Evolutionary conservation across 208 protist genomes (phyloP).

Genomic region (Borovskyia barvae): DNA sequence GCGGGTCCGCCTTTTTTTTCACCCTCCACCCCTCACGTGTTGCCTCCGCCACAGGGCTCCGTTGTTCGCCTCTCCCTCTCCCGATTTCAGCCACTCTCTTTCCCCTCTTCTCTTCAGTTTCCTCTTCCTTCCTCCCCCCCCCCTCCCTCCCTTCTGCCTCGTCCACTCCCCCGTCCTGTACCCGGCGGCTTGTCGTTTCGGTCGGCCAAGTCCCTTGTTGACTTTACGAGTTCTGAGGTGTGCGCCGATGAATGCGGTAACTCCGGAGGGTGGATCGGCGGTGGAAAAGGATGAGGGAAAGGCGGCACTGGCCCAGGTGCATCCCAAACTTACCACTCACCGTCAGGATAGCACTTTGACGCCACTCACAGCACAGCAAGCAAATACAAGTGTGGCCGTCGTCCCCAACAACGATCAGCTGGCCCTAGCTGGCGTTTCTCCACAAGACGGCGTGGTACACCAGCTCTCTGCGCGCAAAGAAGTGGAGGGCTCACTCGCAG

Average conservation of each 20-base stretch:
- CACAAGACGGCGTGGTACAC: constrained; percentile 43
- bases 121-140: no score
- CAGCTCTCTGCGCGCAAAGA: constrained; percentile 35
- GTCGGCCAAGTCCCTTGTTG: no score
- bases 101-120: neutral
- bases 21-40: neutral
- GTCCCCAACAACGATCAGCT: constrained; percentile 18
- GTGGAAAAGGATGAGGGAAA: no score
- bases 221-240: no score
- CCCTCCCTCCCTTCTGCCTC: no score
- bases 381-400: neutral
- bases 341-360: constrained; percentile 12
- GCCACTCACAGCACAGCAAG: constrained; percentile 8
- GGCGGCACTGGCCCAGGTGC: no score
- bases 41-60: no score
- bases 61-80: neutral
- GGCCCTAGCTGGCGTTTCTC: constrained; percentile 12
- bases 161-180: no score
- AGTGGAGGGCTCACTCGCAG: constrained; percentile 26
- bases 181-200: no score
- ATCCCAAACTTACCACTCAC: constrained; percentile 62
- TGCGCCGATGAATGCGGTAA: no score
- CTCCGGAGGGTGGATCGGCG: no score
- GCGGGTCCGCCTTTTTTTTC: neutral
- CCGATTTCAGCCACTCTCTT: neutral